Evolutionary conservation across 2,329 filamentous ascomycete genomes (phyloP), one percentile per base, ranked within the genome.

Genomic region (Colletotrichum plurivorum): DNA sequence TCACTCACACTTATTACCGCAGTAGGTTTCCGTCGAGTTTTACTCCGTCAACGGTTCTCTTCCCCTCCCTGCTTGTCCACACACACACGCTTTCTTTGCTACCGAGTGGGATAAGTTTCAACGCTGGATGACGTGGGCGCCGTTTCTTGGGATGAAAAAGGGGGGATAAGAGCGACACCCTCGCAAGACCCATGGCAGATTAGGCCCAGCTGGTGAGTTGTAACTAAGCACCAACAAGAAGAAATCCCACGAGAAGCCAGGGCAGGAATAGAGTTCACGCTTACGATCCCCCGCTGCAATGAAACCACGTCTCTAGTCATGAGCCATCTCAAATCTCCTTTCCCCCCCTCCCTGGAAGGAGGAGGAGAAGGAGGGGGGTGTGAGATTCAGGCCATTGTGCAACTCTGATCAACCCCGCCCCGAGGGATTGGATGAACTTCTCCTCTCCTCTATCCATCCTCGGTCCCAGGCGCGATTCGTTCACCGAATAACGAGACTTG

Each of bases 271-370:
- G 43, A 52, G 61, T 69, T 69, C 51, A 39, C 61, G 49, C 66
- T 55, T 45, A 36, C 43, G 3, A 25, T 69, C 43, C 43, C 41
- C 55, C 31, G 55, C 55, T 27, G 48, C 43, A 66, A 65, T 66
- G 66, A 69, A 69, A 69, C 66, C 49, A 22, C 20, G 15, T 57
- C 45, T 60, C 16, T 60, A 69, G 66, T 69, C 66, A 69, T 69
- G 61, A 39, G 31, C 41, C 22, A 20, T 39, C 18, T 18, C 36
- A 15, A 27, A n/a, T 46, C 22, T 27, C 9, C 8, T 41, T 45
- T 39, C 10, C 46, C 22, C 15, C 61, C 53, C 3, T 27, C 61
- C n/a, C 25, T 25, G 5, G 27, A 18, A 45, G 15, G 10, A 39
- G 13, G 12, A 13, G 25, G 43, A 31, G 15, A 13, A 18, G 12